Base-by-base conservation (phyloP, 257 asterid genomes). In the Jacaranda mimosifolia region DNA sequence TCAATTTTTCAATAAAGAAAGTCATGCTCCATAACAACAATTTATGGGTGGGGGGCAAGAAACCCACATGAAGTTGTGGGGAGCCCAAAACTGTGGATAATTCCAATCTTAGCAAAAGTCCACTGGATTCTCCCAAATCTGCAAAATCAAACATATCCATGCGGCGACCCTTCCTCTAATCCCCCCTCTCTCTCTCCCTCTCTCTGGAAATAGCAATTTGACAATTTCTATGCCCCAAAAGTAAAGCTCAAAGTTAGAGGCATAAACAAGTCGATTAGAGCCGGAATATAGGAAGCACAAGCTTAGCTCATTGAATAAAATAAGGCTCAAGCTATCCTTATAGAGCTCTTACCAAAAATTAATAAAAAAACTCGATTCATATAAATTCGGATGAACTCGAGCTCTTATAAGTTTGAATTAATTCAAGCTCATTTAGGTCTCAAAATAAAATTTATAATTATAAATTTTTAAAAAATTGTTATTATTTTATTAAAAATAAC, bases 121-220 rank as follows among this genome's bases (percentile, higher is more conserved):
- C 40, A 35, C 55, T 35, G 4, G 67, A 38, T 72, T 40, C 53
- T 55, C 53, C 39, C 52, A 36, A 36, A 70, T 55, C 55, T 57
- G 18, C 76, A 72, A 72, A 40, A 39, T 6, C 3, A 35, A 72
- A 17, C 55, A 38, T 17, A n/a, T 5, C 52, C 57, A 55, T 38
- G 75, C 64, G 75, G 63, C 76, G 76, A 57, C 66, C 26, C 17
- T 72, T 17, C 21, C 59, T 45, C n/a, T n/a, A n/a, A n/a, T n/a
- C n/a, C n/a, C n/a, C 66, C 26, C 17, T 72, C 9, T 14, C 59
- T 45, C 15, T 39, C 7, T 21, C 59, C 46, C 46, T 42, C 46
- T 8, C 59, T 68, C 19, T 45, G 43, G 7, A 48, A 68, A 46
- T 68, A 68, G 46, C 62, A 70, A 36, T 26, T 70, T 11, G 45